Conservation (phyloP, 768 basidiomycete species). For the Sistotremastrum niveocremeum region DNA sequence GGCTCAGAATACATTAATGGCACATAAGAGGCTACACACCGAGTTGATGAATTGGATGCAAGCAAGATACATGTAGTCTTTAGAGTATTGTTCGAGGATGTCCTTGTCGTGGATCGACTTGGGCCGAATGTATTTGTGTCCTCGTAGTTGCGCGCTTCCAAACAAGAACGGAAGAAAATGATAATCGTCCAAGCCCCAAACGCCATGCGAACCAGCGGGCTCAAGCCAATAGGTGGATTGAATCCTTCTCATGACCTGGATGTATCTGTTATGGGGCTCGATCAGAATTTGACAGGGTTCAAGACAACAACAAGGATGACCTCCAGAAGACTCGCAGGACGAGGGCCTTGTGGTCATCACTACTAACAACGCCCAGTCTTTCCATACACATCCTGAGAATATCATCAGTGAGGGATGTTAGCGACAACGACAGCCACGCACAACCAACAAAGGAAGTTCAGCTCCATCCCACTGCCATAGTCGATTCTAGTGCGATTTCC, state of each 20-base stretch:
- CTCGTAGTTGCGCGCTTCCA: slow-evolving; percentile 69
- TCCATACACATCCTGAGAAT: slow-evolving; percentile 64
- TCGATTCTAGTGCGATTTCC: slow-evolving; percentile 87
- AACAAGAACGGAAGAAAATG: slow-evolving; percentile 90
- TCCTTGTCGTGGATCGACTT: slow-evolving; percentile 89
- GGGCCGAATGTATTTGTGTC: slow-evolving; percentile 81
- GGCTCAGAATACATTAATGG: not conserved
- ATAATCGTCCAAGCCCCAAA: slow-evolving; percentile 96
- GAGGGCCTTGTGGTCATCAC: slow-evolving; percentile 57
- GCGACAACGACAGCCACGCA: slow-evolving; percentile 25
- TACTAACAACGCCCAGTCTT: slow-evolving; percentile 47
- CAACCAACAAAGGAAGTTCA: slow-evolving; percentile 97
- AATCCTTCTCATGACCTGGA: slow-evolving; percentile 68
- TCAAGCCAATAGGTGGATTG: slow-evolving; percentile 97
- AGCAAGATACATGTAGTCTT: slow-evolving; percentile 92
- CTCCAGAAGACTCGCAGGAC: slow-evolving; percentile 86
- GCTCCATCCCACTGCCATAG: slow-evolving; percentile 99
- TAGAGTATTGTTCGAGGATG: slow-evolving; percentile 81
- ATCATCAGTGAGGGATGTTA: not conserved
- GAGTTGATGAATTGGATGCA: slow-evolving; percentile 96
- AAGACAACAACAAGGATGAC: slow-evolving; percentile 20
- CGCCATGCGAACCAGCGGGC: slow-evolving; percentile 97
- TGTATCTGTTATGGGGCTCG: slow-evolving; percentile 32
- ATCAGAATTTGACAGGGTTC: not conserved
- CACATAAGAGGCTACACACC: slow-evolving; percentile 26